Base-by-base conservation (phyloP, 495 filamentous ascomycete species). In the Aspergillus sclerotioniger region DNA sequence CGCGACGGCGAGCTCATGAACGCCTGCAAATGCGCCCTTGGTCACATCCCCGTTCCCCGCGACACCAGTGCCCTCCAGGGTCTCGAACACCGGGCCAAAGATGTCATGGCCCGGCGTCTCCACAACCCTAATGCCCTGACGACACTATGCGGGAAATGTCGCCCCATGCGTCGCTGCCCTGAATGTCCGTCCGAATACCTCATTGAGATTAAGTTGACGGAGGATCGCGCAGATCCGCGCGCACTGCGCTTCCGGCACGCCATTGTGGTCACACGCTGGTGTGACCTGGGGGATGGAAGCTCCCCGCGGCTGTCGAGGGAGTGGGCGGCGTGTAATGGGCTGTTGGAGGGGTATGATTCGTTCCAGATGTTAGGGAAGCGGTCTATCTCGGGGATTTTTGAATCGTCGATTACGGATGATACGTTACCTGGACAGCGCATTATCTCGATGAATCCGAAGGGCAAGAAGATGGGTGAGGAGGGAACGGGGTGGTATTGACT, bases 121-220 rank as follows among this genome's bases (percentile, higher is more conserved):
- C 64, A 73, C 59, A 69, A 79, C 62, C 77, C 77, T 5, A 74
- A 76, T 54, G 69, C 78, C 32, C 69, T 84, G 29, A 72, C 77
- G 13, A 65, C 65, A 15, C 72, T 80, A 6, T 86, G 83, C 65
- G 71, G 72, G 8, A 71, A 76, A 21, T 86, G 83, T 64, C 68
- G 77, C 25, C 82, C 82, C 19, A 81, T 82, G 71, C 71, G 82
- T 13, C 67, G 82, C 33, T 86, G 82, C 60, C 81, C 82, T 3
- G 77, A 82, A 52, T 86, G 83, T 71, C 81, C 83, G 8, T 76
- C 79, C 0, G 83, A 86, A 63, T 86, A 86, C 58, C 68, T 85
- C 25, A 69, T 84, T 54, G 82, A 86, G 62, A 59, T 84, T 9
- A 82, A 80, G 33, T 65, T 84, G 43, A 67, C 75, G 2, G 82